Conservation (phyloP, 257 asterid genomes). For the Misopates orontium region DNA sequence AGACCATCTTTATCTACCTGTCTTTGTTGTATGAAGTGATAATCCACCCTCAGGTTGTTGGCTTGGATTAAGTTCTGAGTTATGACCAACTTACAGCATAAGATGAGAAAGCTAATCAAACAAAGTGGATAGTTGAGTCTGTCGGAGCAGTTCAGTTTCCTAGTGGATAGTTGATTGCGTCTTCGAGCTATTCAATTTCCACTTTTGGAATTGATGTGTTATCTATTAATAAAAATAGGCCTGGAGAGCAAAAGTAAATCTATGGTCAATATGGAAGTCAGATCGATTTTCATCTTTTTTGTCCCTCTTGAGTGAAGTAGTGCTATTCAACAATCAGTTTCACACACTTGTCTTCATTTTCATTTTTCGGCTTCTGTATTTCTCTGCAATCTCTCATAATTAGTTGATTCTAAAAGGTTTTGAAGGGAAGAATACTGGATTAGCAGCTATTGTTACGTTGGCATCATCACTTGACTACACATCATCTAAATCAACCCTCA, state of each 20-base stretch:
- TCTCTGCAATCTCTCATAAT: conserved; percentile 17
- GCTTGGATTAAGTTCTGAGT: background rate
- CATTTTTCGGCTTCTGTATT: background rate
- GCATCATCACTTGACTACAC: conserved; percentile 95
- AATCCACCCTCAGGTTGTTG: background rate
- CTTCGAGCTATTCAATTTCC: background rate
- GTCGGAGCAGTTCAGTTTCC: no score
- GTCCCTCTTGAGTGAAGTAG: no score
- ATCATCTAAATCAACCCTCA: conserved; percentile 79
- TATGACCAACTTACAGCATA: no score
- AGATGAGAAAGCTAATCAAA: no score
- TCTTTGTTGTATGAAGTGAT: background rate
- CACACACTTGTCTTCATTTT: no score
- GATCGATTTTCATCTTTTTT: no score
- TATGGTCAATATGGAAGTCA: no score
- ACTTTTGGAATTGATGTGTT: background rate
- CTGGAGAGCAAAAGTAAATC: no score
- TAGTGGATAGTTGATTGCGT: background rate
- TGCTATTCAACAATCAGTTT: no score
- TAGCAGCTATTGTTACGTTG: conserved; percentile 84
- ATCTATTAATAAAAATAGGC: no score
- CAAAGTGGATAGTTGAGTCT: no score
- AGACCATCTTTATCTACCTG: background rate
- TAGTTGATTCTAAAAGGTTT: conserved; percentile 42
- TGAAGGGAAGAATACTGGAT: conserved; percentile 76